Percentiles rank a stretch among this genome's conserved stretches.
Conservation (phyloP, 73 alveolate species). For the Paramecium biaurelia region DNA sequence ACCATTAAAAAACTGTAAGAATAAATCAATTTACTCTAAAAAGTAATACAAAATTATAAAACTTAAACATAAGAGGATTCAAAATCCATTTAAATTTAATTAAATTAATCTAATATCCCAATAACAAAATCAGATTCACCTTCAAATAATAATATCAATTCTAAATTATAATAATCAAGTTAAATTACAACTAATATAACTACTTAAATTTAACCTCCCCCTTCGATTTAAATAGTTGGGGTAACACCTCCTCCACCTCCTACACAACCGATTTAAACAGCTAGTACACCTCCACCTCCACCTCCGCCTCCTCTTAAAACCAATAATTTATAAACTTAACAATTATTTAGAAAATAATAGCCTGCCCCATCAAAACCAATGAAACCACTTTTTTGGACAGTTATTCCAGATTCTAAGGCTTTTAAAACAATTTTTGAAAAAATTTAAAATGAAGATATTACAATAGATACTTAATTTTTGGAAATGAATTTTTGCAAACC, state of each 20-base stretch:
- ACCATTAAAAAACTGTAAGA: background rate
- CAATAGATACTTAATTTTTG: background rate
- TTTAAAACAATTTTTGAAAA: background rate
- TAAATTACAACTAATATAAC: background rate
- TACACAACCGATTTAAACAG: background rate
- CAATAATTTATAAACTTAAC: background rate
- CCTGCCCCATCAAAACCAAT: background rate
- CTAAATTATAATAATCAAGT: background rate
- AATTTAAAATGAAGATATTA: background rate
- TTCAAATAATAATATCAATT: background rate
- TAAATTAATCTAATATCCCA: background rate
- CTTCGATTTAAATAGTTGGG: background rate
- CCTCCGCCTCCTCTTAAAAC: background rate
- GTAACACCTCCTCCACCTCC: slow-evolving; percentile 42
- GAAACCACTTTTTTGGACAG: background rate
- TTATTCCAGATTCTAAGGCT: background rate
- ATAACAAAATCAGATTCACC: background rate
- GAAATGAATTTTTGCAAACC: background rate
- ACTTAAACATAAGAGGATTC: background rate
- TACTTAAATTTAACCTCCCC: background rate
- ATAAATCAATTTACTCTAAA: background rate
- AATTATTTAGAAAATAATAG: background rate
- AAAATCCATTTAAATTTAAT: background rate
- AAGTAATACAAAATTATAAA: background rate
- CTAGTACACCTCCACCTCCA: background rate